These are phyloP conservation scores for Pyrus pyrifolia DNA, from an alignment of 306 rosid genomes.

Conservation along the genomic window DNA sequence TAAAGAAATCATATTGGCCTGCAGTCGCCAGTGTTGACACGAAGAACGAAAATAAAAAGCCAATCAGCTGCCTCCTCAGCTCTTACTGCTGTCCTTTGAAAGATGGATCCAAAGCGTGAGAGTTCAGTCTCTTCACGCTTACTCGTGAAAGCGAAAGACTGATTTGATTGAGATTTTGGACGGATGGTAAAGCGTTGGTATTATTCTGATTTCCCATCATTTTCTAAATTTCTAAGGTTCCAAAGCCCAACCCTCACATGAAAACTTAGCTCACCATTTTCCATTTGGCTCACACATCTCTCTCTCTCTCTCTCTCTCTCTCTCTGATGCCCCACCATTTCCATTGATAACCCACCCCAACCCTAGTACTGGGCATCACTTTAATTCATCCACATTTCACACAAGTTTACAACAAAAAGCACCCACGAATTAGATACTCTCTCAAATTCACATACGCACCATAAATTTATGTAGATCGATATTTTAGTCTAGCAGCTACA, in stretches of 20 bases:
- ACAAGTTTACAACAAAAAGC: neutral
- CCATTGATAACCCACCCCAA: neutral
- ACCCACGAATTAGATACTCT: neutral
- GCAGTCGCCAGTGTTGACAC: neutral
- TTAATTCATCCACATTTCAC: neutral
- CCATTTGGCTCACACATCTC: conserved; percentile 9
- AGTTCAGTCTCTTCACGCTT: conserved; percentile 56
- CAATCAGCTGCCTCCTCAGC: neutral
- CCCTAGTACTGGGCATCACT: neutral
- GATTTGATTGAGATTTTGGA: conserved; percentile 28
- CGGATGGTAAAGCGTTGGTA: conserved; percentile 20
- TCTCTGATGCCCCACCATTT: neutral
- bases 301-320: neutral
- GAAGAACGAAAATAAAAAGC: neutral
- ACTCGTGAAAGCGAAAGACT: conserved; percentile 27
- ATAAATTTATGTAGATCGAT: too few relatives aligned
- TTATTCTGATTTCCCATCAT: conserved; percentile 23
- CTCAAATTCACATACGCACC: neutral
- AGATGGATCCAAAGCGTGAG: neutral
- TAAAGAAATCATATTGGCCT: neutral
- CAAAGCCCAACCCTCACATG: conserved; percentile 20
- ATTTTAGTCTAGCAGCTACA: too few relatives aligned
- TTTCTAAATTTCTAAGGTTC: conserved; percentile 22
- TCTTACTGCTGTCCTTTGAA: neutral
- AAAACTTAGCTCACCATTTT: conserved; percentile 9